Percentiles rank a stretch among this genome's conserved stretches.
Conservation (phyloP, 108 stramenopile genomes). For the Hondaea fermentalgiana region DNA sequence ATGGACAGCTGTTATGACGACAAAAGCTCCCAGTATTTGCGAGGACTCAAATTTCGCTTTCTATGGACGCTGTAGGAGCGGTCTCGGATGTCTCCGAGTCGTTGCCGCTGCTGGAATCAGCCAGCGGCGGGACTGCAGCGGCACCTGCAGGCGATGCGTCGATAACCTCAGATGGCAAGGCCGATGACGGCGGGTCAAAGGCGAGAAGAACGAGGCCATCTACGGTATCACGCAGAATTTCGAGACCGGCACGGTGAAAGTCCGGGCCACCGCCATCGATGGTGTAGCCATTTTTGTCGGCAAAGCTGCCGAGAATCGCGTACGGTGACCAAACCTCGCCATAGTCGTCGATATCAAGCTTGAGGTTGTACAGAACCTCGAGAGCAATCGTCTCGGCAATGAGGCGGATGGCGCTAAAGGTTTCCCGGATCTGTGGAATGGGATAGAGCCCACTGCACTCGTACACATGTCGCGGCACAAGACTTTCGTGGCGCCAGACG, state of each 20-base stretch:
- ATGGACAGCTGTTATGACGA: too few species aligned
- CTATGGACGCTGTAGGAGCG: too few species aligned
- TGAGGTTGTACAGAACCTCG: constrained; percentile 28
- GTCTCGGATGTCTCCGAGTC: too few species aligned
- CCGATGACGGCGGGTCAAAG: not conserved
- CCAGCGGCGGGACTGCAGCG: not conserved
- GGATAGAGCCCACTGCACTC: constrained; percentile 86
- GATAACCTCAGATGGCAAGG: too few species aligned
- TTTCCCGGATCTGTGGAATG: constrained; percentile 92
- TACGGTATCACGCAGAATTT: constrained; percentile 3
- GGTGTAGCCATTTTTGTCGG: not conserved
- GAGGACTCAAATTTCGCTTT: too few species aligned
- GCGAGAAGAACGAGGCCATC: constrained; percentile 4
- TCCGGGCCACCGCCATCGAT: constrained; percentile 19
- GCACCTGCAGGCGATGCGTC: not conserved
- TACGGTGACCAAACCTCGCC: not conserved
- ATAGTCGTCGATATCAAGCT: not conserved
- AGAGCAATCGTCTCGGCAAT: constrained; percentile 84
- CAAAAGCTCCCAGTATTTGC: too few species aligned
- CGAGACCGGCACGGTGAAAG: constrained; percentile 16
- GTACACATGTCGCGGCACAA: not conserved
- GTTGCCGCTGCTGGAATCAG: too few species aligned
- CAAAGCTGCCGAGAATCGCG: not conserved
- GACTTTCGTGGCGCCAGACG: constrained; percentile 53
- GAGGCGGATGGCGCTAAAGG: constrained; percentile 72